Conservation (phyloP, 2,329 filamentous ascomycete species). For the Fusarium equiseti region DNA sequence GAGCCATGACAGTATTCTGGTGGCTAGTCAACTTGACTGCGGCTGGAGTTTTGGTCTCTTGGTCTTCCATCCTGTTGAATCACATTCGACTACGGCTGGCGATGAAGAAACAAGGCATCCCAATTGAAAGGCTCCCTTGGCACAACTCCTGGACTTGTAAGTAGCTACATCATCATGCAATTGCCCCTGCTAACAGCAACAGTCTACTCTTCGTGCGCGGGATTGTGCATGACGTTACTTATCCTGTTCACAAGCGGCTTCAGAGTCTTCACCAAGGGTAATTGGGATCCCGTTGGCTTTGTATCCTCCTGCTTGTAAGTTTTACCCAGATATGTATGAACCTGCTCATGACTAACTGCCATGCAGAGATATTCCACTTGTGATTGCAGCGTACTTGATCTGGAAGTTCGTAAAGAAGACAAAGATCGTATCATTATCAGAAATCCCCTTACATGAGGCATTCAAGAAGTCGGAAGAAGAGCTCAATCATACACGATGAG, state of each 20-base stretch:
- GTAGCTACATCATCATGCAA: conserved; percentile 39
- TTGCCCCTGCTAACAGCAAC: background rate
- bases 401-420: conserved; percentile 77
- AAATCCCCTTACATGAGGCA: conserved; percentile 65
- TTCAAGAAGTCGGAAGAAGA: conserved; percentile 50
- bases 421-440: conserved; percentile 62
- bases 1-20: conserved; percentile 72
- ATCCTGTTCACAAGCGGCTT: conserved; percentile 80
- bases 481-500: background rate
- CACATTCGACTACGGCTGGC: conserved; percentile 69
- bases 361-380: conserved; percentile 69
- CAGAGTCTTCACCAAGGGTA: conserved; percentile 68
- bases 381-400: conserved; percentile 66
- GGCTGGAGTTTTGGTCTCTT: conserved; percentile 72
- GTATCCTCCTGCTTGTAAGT: conserved; percentile 73
- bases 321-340: accelerated
- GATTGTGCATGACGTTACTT: conserved; percentile 70
- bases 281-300: conserved; percentile 69
- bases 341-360: conserved; percentile 16
- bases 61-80: conserved; percentile 70
- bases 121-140: conserved; percentile 67
- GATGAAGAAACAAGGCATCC: conserved; percentile 67
- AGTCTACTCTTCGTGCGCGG: conserved; percentile 72
- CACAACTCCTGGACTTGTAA: conserved; percentile 71
- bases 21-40: conserved; percentile 74